These are phyloP conservation scores for Fusarium avenaceum DNA, from an alignment of 2,329 filamentous ascomycete genomes.

Conservation along the genomic window DNA sequence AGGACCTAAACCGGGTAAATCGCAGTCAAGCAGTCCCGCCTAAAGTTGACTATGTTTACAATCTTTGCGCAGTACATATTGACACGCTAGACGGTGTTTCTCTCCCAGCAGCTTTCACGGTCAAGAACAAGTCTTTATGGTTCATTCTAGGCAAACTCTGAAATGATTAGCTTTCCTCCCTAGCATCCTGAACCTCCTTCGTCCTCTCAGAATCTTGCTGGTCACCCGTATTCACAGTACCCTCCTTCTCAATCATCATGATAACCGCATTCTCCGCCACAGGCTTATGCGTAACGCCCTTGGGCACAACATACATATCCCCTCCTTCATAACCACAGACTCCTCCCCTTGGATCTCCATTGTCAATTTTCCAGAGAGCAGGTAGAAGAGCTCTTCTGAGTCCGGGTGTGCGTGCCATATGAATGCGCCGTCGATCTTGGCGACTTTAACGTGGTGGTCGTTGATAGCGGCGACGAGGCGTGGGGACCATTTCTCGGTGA, in stretches of 20 bases:
- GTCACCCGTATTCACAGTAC: constrained; percentile 51
- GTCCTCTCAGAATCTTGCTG: constrained; percentile 45
- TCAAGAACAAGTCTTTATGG: too few relatives aligned
- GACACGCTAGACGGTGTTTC: too few relatives aligned
- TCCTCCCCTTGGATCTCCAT: constrained; percentile 53
- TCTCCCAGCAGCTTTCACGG: too few relatives aligned
- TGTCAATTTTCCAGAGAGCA: constrained; percentile 53
- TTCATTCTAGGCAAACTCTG: too few relatives aligned
- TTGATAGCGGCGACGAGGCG: constrained; percentile 54
- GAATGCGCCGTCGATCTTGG: constrained; percentile 56
- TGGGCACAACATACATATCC: constrained; percentile 55
- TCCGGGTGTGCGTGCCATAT: constrained; percentile 58
- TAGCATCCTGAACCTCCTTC: constrained; percentile 37
- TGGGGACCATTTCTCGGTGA: constrained; percentile 51
- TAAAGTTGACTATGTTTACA: too few relatives aligned
- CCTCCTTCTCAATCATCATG: constrained; percentile 56
- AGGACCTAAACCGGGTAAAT: too few relatives aligned
- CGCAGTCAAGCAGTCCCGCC: too few relatives aligned
- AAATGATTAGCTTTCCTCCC: neutral
- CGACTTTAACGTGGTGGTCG: constrained; percentile 58
- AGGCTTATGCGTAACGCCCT: constrained; percentile 55
- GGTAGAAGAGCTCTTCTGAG: constrained; percentile 59
- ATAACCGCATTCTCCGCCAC: constrained; percentile 54
- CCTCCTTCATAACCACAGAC: constrained; percentile 48
- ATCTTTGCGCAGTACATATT: too few relatives aligned